Evolutionary conservation across 805 yeast species (phyloP).

Genomic region (Saccharomycopsis sp.): DNA sequence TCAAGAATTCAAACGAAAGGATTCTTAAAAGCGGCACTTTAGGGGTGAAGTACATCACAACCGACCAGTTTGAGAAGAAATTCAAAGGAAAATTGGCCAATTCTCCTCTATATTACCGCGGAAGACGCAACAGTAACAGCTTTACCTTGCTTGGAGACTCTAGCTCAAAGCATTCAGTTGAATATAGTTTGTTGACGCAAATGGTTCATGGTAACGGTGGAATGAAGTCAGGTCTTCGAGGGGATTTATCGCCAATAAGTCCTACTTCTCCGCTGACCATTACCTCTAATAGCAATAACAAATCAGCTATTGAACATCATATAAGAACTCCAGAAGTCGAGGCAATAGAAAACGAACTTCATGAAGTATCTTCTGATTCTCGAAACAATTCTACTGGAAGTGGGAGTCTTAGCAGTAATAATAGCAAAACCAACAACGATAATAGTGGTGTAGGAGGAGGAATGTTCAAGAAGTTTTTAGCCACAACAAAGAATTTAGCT

Average conservation of each 20-base stretch:
- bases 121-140: slow-evolving; percentile 22
- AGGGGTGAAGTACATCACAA: slow-evolving; percentile 32
- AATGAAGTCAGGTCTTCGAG: slow-evolving; percentile 22
- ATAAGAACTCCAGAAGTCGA: slow-evolving; percentile 23
- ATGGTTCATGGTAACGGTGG: slow-evolving; percentile 23
- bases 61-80: slow-evolving; percentile 43
- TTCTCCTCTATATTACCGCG: slow-evolving; percentile 39
- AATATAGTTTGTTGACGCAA: slow-evolving; percentile 22
- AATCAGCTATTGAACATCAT: slow-evolving; percentile 3
- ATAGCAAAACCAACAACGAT: slow-evolving; percentile 22
- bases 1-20: slow-evolving; percentile 45
- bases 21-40: slow-evolving; percentile 45
- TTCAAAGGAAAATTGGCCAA: slow-evolving; percentile 46
- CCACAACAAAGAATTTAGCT: slow-evolving; percentile 12
- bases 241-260: slow-evolving; percentile 3
- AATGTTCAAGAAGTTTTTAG: slow-evolving; percentile 28
- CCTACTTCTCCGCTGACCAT: not conserved
- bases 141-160: not conserved
- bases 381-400: too few relatives aligned
- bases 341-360: slow-evolving; percentile 21
- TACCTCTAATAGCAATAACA: not conserved
- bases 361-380: too few relatives aligned
- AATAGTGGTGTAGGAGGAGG: slow-evolving; percentile 7
- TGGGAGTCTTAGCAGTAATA: not conserved
- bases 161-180: slow-evolving; percentile 5